Evolutionary conservation across 2,329 filamentous ascomycete genomes (phyloP).

Genomic region (Hypoxylon sp.): DNA sequence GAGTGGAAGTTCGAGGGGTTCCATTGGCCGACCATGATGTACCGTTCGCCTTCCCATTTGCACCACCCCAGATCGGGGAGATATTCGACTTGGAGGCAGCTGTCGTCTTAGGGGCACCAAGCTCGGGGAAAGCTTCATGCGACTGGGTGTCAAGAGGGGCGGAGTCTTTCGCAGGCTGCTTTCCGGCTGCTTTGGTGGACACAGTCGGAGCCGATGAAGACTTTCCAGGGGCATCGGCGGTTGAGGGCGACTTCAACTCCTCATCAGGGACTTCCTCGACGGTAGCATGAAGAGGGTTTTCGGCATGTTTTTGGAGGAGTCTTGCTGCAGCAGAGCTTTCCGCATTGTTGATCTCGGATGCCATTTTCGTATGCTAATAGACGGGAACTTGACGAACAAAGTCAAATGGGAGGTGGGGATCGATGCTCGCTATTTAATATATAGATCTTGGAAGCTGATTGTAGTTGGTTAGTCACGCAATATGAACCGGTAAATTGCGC

Average conservation of each 20-base stretch:
- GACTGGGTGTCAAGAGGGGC: constrained; percentile 83
- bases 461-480: constrained; percentile 21
- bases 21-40: constrained; percentile 65
- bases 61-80: constrained; percentile 81
- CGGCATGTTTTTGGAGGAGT: constrained; percentile 74
- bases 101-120: constrained; percentile 80
- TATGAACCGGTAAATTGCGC: constrained; percentile 2
- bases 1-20: constrained; percentile 73
- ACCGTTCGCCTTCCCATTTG: constrained; percentile 68
- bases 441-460: constrained; percentile 31
- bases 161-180: constrained; percentile 72
- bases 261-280: constrained; percentile 88
- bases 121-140: constrained; percentile 92
- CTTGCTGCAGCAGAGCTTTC: constrained; percentile 71
- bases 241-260: constrained; percentile 74
- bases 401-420: constrained; percentile 28
- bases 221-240: constrained; percentile 59
- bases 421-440: constrained; percentile 28
- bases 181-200: constrained; percentile 76
- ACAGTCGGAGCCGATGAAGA: constrained; percentile 64
- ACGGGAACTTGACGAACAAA: constrained; percentile 40
- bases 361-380: constrained; percentile 56
- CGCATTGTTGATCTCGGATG: constrained; percentile 57
- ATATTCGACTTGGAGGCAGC: constrained; percentile 69
- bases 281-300: constrained; percentile 70